Base-by-base conservation (phyloP, 2,329 filamentous ascomycete species). In the Penicillium sp. region DNA sequence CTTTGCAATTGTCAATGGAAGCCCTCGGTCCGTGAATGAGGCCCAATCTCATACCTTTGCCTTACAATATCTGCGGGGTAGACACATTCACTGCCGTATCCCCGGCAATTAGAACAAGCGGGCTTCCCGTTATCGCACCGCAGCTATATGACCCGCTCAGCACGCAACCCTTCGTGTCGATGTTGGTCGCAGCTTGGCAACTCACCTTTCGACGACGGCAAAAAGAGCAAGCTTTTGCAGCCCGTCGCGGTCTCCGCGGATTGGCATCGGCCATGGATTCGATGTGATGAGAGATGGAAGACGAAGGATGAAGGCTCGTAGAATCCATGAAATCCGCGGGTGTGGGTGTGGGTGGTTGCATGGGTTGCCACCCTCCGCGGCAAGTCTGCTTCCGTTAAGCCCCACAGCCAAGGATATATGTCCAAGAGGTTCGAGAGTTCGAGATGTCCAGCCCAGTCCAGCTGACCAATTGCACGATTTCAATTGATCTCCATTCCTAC, bases 191-290 rank as follows among this genome's bases (percentile, higher is more conserved):
- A 42, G 12, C n/a, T 30, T 15, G 26, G 33, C 22, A 10, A 58
- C 65, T 61, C 38, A 59, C 65, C 53, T 68, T 68, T 37, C 65
- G 65, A 12, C 60, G 64, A 28, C 61, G 60, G 28, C 65, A 68
- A 49, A 68, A 68, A 2, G 58, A 42, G 33, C 65, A 68, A 1
- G 65, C 65, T 45, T 68, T 65, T 6, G 58, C 56, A 15, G 65
- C 64, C n/a, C 65, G 61, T 5, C 65, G 63, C 9, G 45, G 33
- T 37, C 45, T 62, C 9, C 53, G 51, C 42, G 60, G 62, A 58
- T 19, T n/a, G 2, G 22, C 33, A 15, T 44, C 40, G 17, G 53
- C 65, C 65, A 66, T 68, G 59, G 53, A 28, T 8, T 37, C 30
- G 5, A 53, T 37, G 17, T 3, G n/a, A 37, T 17, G 30, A 9